A percentile compares a stretch with the other conserved stretches of the same genome.
These are phyloP conservation scores for Colletotrichum cordylinicola DNA, from an alignment of 2,329 filamentous ascomycete genomes.

Conservation along the genomic window DNA sequence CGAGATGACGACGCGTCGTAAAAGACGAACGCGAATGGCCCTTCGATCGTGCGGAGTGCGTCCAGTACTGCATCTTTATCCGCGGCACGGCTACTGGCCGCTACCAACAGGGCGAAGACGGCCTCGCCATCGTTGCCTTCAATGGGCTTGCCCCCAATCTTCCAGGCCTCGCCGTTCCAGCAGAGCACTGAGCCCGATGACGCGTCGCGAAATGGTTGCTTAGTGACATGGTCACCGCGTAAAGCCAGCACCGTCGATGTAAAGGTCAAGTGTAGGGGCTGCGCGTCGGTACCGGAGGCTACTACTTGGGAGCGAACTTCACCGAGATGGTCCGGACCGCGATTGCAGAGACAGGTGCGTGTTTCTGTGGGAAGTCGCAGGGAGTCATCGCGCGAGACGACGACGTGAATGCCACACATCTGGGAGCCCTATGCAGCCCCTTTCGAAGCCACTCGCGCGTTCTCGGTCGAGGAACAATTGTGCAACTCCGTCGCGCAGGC, in stretches of 20 bases:
- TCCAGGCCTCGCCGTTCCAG: conserved; percentile 99
- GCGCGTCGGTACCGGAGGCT: conserved; percentile 28
- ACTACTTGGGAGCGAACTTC: conserved; percentile 35
- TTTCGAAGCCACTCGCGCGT: not conserved
- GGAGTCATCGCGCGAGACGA: conserved; percentile 45
- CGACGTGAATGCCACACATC: conserved; percentile 69
- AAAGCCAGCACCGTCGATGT: conserved; percentile 89
- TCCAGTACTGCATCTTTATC: conserved; percentile 47
- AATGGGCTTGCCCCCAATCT: conserved; percentile 63
- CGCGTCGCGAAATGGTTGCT: conserved; percentile 73
- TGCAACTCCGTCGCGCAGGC: not conserved
- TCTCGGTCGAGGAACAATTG: not conserved
- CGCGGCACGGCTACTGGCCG: conserved; percentile 38
- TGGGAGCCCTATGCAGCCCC: not conserved
- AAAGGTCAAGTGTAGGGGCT: conserved; percentile 61
- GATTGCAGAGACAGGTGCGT: conserved; percentile 53
- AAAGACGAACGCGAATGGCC: conserved; percentile 91
- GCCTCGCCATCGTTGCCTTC: conserved; percentile 78
- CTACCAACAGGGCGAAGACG: conserved; percentile 67
- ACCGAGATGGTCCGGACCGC: conserved; percentile 66
- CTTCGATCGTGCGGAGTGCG: conserved; percentile 68
- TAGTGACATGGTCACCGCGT: conserved; percentile 73
- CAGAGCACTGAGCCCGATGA: conserved; percentile 73
- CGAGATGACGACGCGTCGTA: conserved; percentile 67
- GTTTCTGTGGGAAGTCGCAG: conserved; percentile 41